Conservation (phyloP, 768 basidiomycete genomes). For the Auriscalpium orientale region DNA sequence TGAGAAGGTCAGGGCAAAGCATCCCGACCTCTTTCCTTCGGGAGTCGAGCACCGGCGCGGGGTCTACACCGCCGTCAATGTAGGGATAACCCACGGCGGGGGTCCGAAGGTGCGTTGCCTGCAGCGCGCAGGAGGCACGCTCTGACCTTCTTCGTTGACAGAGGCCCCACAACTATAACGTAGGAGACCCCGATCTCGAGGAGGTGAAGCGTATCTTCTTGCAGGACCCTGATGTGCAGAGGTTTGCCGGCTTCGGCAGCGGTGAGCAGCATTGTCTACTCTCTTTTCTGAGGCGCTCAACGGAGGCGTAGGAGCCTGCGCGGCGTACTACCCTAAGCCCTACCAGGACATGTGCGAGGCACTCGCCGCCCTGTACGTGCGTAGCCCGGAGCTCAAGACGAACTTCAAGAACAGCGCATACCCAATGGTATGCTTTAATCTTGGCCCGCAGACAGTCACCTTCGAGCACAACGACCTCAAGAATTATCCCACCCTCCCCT, state of each 20-base stretch:
- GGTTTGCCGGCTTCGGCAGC: neutral
- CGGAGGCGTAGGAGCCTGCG: neutral
- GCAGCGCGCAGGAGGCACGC: neutral
- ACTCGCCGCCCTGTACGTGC: neutral
- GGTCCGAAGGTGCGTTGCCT: neutral
- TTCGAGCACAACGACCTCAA: slow-evolving; percentile 6
- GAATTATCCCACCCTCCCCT: slow-evolving; percentile 6
- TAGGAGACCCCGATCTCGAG: neutral
- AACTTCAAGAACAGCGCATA: slow-evolving; percentile 11
- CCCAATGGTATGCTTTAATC: slow-evolving; percentile 12
- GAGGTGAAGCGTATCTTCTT: neutral
- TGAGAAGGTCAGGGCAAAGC: neutral
- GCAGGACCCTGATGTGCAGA: neutral
- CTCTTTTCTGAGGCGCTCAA: neutral
- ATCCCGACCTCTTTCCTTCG: neutral
- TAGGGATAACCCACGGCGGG: neutral
- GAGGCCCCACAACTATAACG: neutral
- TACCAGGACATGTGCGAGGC: neutral
- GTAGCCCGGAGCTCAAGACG: neutral
- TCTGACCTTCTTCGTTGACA: neutral
- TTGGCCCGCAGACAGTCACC: slow-evolving; percentile 4
- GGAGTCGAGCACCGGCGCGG: neutral
- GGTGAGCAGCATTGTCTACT: neutral
- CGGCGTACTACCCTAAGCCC: neutral
- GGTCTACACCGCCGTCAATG: neutral